These are phyloP conservation scores for Elongisporangium undulatum DNA, from an alignment of 352 stramenopile genomes.

Conservation along the genomic window DNA sequence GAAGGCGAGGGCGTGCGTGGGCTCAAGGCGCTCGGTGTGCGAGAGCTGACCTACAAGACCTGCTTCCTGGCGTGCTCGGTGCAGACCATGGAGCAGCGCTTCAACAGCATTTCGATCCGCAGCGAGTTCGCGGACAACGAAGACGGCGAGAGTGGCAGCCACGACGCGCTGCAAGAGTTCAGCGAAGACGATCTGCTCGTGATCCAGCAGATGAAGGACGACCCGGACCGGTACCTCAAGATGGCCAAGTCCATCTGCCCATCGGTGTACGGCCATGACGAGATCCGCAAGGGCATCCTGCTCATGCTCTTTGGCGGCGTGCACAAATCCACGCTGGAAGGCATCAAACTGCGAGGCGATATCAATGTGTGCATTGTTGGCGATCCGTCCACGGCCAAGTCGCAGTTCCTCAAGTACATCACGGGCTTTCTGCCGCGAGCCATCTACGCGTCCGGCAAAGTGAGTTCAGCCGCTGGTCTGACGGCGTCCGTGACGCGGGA, in stretches of 20 bases:
- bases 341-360: slow-evolving; percentile 97
- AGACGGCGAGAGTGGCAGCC: slow-evolving; percentile 15
- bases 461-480: slow-evolving; percentile 96
- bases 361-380: slow-evolving; percentile 99
- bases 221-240: slow-evolving; percentile 89
- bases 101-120: slow-evolving; percentile 85
- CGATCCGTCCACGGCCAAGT: slow-evolving; percentile 97
- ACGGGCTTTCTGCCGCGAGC: slow-evolving; percentile 88
- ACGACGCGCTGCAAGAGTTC: slow-evolving; percentile 68
- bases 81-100: slow-evolving; percentile 87
- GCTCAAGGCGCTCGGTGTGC: slow-evolving; percentile 93
- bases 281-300: slow-evolving; percentile 93
- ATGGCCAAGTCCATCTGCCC: slow-evolving; percentile 96
- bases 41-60: slow-evolving; percentile 97
- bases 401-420: slow-evolving; percentile 99
- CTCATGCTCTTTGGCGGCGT: slow-evolving; percentile 98
- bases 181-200: slow-evolving; percentile 90
- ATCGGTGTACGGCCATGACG: slow-evolving; percentile 96
- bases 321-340: slow-evolving; percentile 96
- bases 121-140: slow-evolving; percentile 61
- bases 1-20: slow-evolving; percentile 91
- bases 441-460: slow-evolving; percentile 99
- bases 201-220: slow-evolving; percentile 91
- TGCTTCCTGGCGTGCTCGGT: slow-evolving; percentile 96
- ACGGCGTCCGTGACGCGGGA: slow-evolving; percentile 97